phyloP scores from a whole-genome alignment of 208 protist species.

The Angomonas deanei region DNA sequence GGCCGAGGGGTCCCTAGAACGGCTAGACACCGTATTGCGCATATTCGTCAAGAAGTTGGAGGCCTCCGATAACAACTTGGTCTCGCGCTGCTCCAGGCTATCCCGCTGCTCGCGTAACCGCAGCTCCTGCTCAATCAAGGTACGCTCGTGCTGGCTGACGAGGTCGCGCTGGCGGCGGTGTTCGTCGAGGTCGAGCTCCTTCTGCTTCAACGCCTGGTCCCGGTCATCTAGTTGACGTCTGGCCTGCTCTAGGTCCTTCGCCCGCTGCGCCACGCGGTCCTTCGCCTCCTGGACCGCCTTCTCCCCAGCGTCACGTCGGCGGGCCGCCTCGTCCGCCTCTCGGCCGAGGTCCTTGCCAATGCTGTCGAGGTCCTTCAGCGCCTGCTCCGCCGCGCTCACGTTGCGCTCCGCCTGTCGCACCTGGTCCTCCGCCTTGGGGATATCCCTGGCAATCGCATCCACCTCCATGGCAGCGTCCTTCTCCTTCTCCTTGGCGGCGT shows the following conservation, averaged over 20 bases:
- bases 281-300: slow-evolving; percentile 62
- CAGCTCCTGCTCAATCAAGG: slow-evolving; percentile 88
- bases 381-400: slow-evolving; percentile 55
- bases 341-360: slow-evolving; percentile 71
- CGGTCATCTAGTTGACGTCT: slow-evolving; percentile 58
- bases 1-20: slow-evolving; percentile 50
- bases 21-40: slow-evolving; percentile 44
- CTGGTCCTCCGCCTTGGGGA: slow-evolving; percentile 71
- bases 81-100: slow-evolving; percentile 84
- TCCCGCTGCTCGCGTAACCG: slow-evolving; percentile 84
- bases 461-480: slow-evolving; percentile 62
- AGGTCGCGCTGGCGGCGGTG: slow-evolving; percentile 76
- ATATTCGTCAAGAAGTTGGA: slow-evolving; percentile 78
- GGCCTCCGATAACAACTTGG: slow-evolving; percentile 82
- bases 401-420: slow-evolving; percentile 71
- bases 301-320: slow-evolving; percentile 64
- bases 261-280: slow-evolving; percentile 38
- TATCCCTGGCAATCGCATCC: slow-evolving; percentile 59
- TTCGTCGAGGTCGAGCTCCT: slow-evolving; percentile 74
- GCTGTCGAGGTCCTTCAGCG: slow-evolving; percentile 76
- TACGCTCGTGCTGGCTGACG: slow-evolving; percentile 81
- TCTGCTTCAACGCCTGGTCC: slow-evolving; percentile 61
- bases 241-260: slow-evolving; percentile 58
- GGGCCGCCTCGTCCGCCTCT: slow-evolving; percentile 76
- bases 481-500: slow-evolving; percentile 52